Evolutionary conservation across 352 stramenopile species (phyloP), one percentile per base, ranked within the genome.

Genomic region (Phytophthora litchii): DNA sequence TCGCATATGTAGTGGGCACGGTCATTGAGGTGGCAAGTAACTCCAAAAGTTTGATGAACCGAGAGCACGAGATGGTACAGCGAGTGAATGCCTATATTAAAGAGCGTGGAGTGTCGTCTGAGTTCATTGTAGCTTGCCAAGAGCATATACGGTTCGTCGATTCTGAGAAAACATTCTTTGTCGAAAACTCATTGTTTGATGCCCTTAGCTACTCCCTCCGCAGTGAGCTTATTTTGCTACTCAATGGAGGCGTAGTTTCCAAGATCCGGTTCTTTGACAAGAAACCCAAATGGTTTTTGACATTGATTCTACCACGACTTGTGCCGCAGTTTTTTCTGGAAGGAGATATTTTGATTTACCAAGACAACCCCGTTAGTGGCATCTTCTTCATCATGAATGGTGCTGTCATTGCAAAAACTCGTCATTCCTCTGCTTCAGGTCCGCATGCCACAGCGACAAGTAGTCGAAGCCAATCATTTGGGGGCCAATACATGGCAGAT

Each of bases 281-380:
- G 48, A 92, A 92, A 21, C 83, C 83, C 3, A 92, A 92, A 35
- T 92, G 83, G 83, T 92, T 92, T 53, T 54, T 92, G 13, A 88
- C 83, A 12, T 58, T 92, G 14, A 53, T 92, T 11, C 54, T 92
- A 11, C 83, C 80, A 17, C 66, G 79, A 17, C 63, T 92, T 3
- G 68, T 88, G 8, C 83, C 83, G 3, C 83, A 92, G 47, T 92
- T 76, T 58, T 92, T 83, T 32, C 52, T 89, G 3, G 58, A 82
- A 19, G 75, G 83, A 2, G 83, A 92, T 44, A 67, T 92, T 42
- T 32, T 91, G 5, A 89, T 92, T 19, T 91, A 89, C 43, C 70
- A 89, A 16, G 70, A 80, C 17, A 91, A 89, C 32, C 67, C 69
- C 3, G 73, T 88, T 13, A 87, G 75, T n/a, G 83, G 79, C 1